Percentiles rank a stretch among this genome's conserved stretches.
Conservation (phyloP, 129 eudicot genomes). For the Flaveria ramosissima region DNA sequence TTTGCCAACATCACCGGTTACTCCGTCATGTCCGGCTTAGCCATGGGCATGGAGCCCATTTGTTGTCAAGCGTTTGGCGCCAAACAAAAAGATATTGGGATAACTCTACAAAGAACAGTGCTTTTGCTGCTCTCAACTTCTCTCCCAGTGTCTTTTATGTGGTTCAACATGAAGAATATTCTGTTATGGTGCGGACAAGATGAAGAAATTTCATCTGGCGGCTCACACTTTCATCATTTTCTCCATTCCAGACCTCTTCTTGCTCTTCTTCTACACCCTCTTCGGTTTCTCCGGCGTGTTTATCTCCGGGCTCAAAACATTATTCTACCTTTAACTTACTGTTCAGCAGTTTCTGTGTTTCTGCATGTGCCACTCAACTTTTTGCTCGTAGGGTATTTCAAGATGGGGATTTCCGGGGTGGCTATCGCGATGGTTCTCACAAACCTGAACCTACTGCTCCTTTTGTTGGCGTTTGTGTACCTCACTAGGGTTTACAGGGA, state of each 20-base stretch:
- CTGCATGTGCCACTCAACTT: constrained; percentile 60
- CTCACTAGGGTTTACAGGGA: constrained; percentile 39
- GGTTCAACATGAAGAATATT: constrained; percentile 63
- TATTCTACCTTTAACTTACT: constrained; percentile 48
- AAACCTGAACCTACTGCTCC: constrained; percentile 40
- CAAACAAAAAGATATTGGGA: constrained; percentile 53
- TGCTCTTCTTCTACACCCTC: constrained; percentile 58
- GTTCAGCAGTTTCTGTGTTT: constrained; percentile 50
- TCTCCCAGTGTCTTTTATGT: constrained; percentile 63
- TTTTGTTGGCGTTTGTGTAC: constrained; percentile 31
- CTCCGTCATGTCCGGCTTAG: constrained; percentile 68
- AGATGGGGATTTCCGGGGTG: constrained; percentile 62
- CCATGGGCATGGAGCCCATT: constrained; percentile 89
- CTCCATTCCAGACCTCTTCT: constrained; percentile 59
- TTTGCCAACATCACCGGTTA: constrained; percentile 83
- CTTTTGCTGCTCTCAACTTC: constrained; percentile 48
- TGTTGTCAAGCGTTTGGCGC: constrained; percentile 81
- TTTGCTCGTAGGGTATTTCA: constrained; percentile 35
- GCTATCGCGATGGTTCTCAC: constrained; percentile 49
- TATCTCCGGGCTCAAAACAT: constrained; percentile 62
- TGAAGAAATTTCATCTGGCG: constrained; percentile 43
- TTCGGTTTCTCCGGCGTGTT: too few relatives aligned
- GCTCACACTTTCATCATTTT: constrained; percentile 54
- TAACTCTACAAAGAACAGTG: constrained; percentile 64
- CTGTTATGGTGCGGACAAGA: constrained; percentile 57